These are phyloP conservation scores for Senna siamea DNA, from an alignment of 306 rosid species.

Conservation along the genomic window DNA sequence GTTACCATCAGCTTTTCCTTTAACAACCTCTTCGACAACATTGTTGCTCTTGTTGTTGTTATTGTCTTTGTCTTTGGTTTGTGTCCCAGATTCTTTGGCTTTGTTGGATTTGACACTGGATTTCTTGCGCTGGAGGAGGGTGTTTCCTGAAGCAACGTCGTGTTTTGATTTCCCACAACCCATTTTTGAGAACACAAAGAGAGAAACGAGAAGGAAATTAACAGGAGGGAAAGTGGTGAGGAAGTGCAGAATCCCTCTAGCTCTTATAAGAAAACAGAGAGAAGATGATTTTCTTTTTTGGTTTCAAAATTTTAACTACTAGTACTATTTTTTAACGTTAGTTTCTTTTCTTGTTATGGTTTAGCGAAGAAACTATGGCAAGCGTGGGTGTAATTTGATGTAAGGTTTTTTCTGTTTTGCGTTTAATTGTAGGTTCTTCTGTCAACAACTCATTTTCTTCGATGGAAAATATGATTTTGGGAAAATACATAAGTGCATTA, in stretches of 20 bases:
- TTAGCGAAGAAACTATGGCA: constrained; percentile 32
- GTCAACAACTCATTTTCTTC: constrained; percentile 28
- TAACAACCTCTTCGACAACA: background rate
- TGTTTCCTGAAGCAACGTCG: constrained; percentile 64
- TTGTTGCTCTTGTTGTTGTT: constrained; percentile 17
- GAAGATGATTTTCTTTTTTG: background rate
- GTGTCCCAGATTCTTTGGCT: too few species aligned
- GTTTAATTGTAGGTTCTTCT: too few species aligned
- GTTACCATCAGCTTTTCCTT: constrained; percentile 11
- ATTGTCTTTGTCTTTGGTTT: too few species aligned
- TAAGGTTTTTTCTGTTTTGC: too few species aligned
- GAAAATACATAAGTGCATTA: constrained; percentile 9
- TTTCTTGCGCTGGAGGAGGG: constrained; percentile 57
- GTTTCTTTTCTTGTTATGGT: constrained; percentile 26
- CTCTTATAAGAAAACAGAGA: constrained; percentile 20
- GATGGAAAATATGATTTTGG: constrained; percentile 20
- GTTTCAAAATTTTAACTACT: too few species aligned
- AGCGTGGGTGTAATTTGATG: constrained; percentile 49
- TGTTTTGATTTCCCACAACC: constrained; percentile 87
- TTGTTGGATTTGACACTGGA: constrained; percentile 31
- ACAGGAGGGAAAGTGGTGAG: background rate
- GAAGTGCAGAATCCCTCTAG: constrained; percentile 8
- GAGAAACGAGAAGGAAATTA: background rate
- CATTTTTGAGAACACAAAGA: constrained; percentile 46
- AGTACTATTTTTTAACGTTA: background rate